Base-by-base conservation (phyloP, 1,284 basidiomycete genomes). In the Cutaneotrichosporon sp. region DNA sequence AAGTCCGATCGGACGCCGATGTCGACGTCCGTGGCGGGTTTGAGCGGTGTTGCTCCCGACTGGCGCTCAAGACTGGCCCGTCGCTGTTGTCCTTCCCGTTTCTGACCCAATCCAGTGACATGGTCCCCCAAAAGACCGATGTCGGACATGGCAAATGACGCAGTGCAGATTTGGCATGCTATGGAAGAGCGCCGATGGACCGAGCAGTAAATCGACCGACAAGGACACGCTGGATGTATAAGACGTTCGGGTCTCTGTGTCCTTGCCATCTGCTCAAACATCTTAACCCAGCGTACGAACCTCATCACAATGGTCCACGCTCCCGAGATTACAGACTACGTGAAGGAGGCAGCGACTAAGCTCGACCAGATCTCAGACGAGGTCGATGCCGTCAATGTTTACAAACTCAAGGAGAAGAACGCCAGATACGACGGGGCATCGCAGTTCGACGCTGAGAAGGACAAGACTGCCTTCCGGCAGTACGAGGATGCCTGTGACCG, bases 351-450 rank as follows among this genome's bases (percentile, higher is more conserved):
- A 33, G 65, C 63, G 7, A 43, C 61, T 59, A 61, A 79, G 54
- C 79, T 88, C 57, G 87, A 88, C 61, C 70, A 64, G n/a, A 78
- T 83, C 37, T 87, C 84, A 14, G 87, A 90, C 66, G 81, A 82
- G 39, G 77, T 90, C 45, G 87, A 90, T 74, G 77, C 83, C 61
- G 85, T 75, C 57, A 73, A 75, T 57, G 60, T 70, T 31, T 54
- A 69, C 55, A 75, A 75, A 58, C 42, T 52, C 46, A 79, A 53
- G 42, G 41, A 25, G 27, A 22, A 34, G 27, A 17, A 47, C 33
- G 26, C 32, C 9, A 56, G 61, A 3, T 88, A 82, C 81, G 79
- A 84, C 57, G 80, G 80, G 1, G 70, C 77, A 48, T 82, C 86
- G 24, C 73, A 80, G 60, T 87, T 90, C 65, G 87, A 88, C 68